These are phyloP conservation scores for Capronia coronata DNA, from an alignment of 2,329 filamentous ascomycete genomes.

Conservation along the genomic window DNA sequence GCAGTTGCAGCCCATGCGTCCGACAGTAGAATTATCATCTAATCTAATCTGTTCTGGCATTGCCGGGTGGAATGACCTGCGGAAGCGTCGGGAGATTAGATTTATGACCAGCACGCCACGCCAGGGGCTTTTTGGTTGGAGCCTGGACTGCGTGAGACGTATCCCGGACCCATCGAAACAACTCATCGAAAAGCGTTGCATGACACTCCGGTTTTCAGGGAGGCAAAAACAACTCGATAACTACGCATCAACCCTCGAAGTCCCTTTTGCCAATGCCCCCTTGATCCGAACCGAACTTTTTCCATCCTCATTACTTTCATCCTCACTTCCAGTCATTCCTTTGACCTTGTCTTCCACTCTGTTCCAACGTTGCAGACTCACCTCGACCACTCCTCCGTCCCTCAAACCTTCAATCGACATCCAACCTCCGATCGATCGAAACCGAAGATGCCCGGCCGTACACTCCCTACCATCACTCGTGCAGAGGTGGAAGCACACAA, in stretches of 20 bases:
- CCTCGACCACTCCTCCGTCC: neutral
- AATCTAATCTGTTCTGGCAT: slow-evolving; percentile 3
- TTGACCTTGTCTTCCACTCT: too few relatives aligned
- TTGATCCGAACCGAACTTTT: neutral
- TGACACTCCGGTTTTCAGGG: slow-evolving; percentile 2
- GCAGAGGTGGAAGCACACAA: slow-evolving; percentile 78
- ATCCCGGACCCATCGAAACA: neutral
- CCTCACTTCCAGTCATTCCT: slow-evolving; percentile 2
- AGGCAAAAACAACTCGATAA: neutral
- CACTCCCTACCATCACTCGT: slow-evolving; percentile 73
- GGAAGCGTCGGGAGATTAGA: slow-evolving; percentile 6
- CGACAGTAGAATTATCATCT: neutral
- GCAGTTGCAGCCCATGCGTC: neutral
- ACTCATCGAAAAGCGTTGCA: slow-evolving; percentile 8
- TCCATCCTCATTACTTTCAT: neutral
- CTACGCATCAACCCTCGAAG: neutral
- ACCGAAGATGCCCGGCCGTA: slow-evolving; percentile 55
- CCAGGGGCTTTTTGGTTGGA: neutral
- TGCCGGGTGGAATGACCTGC: slow-evolving; percentile 5
- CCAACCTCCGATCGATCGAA: neutral
- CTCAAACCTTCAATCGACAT: too few relatives aligned
- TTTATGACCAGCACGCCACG: neutral
- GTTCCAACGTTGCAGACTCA: too few relatives aligned
- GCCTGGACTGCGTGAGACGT: neutral
- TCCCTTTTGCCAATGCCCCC: neutral